Base-by-base conservation (phyloP, 352 stramenopile genomes). In the Globisporangium sylvaticum region DNA sequence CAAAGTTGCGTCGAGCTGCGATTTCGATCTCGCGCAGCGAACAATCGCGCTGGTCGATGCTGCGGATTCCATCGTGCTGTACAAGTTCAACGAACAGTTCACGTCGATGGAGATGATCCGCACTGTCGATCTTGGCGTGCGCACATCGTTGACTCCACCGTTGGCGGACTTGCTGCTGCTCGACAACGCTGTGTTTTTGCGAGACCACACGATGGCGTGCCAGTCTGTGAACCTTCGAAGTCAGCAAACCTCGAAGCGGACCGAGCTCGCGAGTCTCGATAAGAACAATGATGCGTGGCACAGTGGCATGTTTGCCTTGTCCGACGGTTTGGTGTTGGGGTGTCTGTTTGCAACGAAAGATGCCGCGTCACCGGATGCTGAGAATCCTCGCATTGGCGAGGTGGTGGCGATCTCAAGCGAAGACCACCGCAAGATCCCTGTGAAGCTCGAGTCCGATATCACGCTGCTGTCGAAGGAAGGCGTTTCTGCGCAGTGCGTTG, bases 161-260 rank as follows among this genome's bases (percentile, higher is more conserved):
- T 22, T 72, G 10, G 12, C 12, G 1, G 53, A 54, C 25, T 24
- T 69, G 12, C 34, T 69, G 3, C n/a, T 75, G 15, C 24, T 62
- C 12, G 59, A 72, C 31, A 29, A 14, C 55, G 65, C 10, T 0
- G 10, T 87, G 1, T 76, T 75, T 27, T 68, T 77, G n/a, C 71
- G 58, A 3, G 78, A 83, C 46, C 34, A 12, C 10, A 64, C 68
- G 20, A 75, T 75, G 9, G 67, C 56, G 5, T 72, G 78, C 12
- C 78, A 86, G 53, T 80, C 76, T 22, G 64, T 86, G 9, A 82
- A 80, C 42, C 37, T 75, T 20, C 70, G 69, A 7, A 86, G 76
- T 29, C 72, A 79, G 53, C 78, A 86, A 59, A 77, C 64, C 2
- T 86, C 78, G 32, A 63, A 70, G 56, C 60, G 65, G 22, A 58